A percentile compares a stretch with the other conserved stretches of the same genome.
Evolutionary conservation across 768 basidiomycete genomes (phyloP).

Genomic region (Hirschioporus abietinus): DNA sequence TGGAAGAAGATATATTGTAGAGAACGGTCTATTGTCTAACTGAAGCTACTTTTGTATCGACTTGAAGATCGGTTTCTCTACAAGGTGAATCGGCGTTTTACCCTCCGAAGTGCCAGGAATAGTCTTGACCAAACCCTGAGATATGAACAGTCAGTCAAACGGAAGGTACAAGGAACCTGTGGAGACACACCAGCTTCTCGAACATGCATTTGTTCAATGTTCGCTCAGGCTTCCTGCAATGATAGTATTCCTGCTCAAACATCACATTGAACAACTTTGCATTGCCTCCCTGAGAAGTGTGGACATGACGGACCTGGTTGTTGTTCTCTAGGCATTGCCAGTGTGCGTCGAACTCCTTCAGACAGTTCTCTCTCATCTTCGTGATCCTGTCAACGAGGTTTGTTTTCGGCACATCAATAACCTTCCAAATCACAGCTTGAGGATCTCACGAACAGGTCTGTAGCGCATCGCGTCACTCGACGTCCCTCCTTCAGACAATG

Average conservation of each 20-base stretch:
- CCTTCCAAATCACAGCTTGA: not conserved
- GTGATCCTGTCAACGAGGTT: constrained; percentile 52
- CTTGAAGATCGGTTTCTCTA: constrained; percentile 77
- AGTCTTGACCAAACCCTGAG: constrained; percentile 81
- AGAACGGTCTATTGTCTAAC: not conserved
- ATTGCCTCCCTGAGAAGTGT: not conserved
- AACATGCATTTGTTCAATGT: constrained; percentile 92
- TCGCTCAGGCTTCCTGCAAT: constrained; percentile 85
- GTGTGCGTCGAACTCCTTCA: constrained; percentile 81
- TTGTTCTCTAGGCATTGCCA: constrained; percentile 93
- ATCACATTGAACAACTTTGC: not conserved
- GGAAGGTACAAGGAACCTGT: not conserved
- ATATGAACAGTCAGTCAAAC: constrained; percentile 6
- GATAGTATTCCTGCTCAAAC: constrained; percentile 68
- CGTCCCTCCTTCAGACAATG: constrained; percentile 96
- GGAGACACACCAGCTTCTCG: constrained; percentile 78
- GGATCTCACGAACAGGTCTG: constrained; percentile 69
- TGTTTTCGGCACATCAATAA: not conserved
- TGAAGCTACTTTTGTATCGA: constrained; percentile 67
- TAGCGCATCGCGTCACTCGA: constrained; percentile 91
- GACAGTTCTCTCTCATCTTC: constrained; percentile 91
- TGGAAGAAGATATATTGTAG: not conserved
- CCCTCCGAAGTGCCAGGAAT: constrained; percentile 87
- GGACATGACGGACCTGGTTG: constrained; percentile 72
- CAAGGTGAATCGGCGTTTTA: constrained; percentile 82